Evolutionary conservation across 345 rosid genomes (phyloP).

Genomic region (Theobroma cacao): DNA sequence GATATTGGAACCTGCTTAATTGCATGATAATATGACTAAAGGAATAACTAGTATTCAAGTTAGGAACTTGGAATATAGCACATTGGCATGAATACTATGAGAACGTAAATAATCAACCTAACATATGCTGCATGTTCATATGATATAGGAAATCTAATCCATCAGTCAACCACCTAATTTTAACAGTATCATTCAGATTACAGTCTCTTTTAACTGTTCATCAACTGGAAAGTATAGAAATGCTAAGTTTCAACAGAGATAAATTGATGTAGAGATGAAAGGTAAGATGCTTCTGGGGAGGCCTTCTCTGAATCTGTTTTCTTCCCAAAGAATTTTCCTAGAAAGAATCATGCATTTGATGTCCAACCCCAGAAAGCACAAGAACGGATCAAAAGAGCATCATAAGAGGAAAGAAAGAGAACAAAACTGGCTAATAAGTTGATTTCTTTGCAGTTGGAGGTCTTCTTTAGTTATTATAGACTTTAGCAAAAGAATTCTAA

Average conservation of each 20-base stretch:
- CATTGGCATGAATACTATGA: background rate
- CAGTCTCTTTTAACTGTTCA: background rate
- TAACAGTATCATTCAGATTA: background rate
- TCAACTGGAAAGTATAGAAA: background rate
- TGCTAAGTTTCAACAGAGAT: background rate
- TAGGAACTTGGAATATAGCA: background rate
- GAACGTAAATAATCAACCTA: background rate
- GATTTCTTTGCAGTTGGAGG: no score
- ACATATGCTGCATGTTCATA: no score
- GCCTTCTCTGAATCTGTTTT: background rate
- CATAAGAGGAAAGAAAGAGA: background rate
- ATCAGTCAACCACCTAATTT: background rate
- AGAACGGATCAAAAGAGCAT: background rate
- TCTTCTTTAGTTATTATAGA: no score
- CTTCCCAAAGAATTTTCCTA: background rate
- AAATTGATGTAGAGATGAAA: background rate
- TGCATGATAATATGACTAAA: no score
- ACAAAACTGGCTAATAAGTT: no score
- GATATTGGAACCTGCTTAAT: no score
- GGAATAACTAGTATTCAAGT: no score
- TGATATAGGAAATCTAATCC: no score
- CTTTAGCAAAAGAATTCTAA: no score
- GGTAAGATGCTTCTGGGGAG: background rate
- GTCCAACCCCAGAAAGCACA: background rate
- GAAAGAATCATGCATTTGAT: no score